Evolutionary conservation across 495 filamentous ascomycete species (phyloP).

Genomic region (Neurospora sp.): DNA sequence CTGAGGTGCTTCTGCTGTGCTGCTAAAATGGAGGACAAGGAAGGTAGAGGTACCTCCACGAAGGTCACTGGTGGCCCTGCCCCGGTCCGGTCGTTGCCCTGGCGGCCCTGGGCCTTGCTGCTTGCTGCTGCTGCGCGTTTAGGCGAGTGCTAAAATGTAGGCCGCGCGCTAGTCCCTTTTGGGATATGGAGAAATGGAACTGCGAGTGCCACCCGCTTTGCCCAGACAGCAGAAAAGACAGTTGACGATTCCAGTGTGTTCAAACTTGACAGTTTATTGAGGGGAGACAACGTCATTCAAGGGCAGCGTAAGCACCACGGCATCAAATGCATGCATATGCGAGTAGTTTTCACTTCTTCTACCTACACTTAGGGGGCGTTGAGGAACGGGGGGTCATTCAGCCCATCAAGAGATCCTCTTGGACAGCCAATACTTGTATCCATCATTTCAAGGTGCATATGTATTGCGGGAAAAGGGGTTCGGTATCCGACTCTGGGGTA

Average conservation of each 20-base stretch:
- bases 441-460: neutral
- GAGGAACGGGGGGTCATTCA: neutral
- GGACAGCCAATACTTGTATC: neutral
- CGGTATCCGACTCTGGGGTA: neutral
- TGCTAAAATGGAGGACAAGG: neutral
- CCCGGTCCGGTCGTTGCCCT: neutral
- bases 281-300: neutral
- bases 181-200: neutral
- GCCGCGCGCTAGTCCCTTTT: conserved; percentile 14
- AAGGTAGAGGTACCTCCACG: neutral
- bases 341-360: neutral
- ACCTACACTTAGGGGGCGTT: neutral
- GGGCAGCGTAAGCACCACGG: neutral
- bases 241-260: too few relatives aligned
- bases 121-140: conserved; percentile 20
- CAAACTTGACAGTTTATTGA: too few relatives aligned
- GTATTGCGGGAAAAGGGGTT: neutral
- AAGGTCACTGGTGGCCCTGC: neutral
- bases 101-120: neutral
- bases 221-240: neutral
- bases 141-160: conserved; percentile 24
- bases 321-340: neutral
- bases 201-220: neutral
- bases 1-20: neutral
- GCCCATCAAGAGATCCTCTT: neutral